Conservation (phyloP, 495 filamentous ascomycete species). For the Xylaria grammica region DNA sequence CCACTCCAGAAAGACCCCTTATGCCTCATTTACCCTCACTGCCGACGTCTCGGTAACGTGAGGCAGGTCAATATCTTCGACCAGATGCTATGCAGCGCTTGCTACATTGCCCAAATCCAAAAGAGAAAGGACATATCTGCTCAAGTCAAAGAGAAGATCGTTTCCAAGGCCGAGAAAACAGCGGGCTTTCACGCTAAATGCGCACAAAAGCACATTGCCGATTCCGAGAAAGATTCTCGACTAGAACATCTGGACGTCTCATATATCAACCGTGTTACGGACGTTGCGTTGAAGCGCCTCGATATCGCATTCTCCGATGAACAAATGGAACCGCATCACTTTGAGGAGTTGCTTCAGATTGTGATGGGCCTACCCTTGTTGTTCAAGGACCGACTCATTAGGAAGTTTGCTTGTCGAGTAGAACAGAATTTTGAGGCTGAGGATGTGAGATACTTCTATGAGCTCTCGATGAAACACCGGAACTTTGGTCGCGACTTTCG, state of each 20-base stretch:
- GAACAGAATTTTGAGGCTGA: not conserved
- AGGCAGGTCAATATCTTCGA: not conserved
- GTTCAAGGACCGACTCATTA: not conserved
- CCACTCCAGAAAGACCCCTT: not conserved
- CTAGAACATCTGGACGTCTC: not conserved
- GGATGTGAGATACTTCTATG: not conserved
- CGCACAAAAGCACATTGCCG: not conserved
- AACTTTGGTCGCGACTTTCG: not conserved
- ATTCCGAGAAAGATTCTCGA: not conserved
- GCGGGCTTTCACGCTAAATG: too few relatives aligned
- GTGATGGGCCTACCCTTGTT: not conserved
- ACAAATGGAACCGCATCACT: not conserved
- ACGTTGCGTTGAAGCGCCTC: not conserved
- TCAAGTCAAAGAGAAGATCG: not conserved
- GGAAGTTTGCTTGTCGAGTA: not conserved
- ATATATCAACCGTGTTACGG: not conserved
- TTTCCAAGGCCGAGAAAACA: not conserved
- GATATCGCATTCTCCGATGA: not conserved
- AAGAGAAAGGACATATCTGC: not conserved
- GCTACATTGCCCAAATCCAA: not conserved
- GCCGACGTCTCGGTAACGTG: not conserved
- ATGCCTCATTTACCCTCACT: not conserved
- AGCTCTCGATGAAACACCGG: not conserved
- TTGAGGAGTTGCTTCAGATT: not conserved
- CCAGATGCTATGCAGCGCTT: not conserved